Evolutionary conservation across 495 filamentous ascomycete genomes (phyloP), one percentile per base, ranked within the genome.

Genomic region (Aspergillus saccharolyticus): DNA sequence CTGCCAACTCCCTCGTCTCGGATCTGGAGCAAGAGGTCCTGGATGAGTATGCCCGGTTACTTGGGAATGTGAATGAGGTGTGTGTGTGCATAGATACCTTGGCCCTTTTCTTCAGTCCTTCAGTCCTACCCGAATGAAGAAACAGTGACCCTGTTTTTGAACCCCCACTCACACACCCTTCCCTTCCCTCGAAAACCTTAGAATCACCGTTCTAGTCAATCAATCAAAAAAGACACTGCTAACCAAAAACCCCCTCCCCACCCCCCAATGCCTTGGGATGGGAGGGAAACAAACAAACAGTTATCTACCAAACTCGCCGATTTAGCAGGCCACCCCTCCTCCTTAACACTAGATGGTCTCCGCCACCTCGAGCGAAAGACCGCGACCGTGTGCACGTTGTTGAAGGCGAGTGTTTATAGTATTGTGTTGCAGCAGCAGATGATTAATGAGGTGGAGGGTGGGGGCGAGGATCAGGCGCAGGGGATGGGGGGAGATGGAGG

Each of bases 391-490:
- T 96, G 93, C 72, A 98, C 94, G 57, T 67, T 97, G 68, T 79
- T 98, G 67, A 97, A 98, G 77, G 93, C 94, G 30, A 97, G 93
- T 72, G 94, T 97, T 50, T 97, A 97, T 71, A 94, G 88, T 69
- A 97, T 98, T 78, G 91, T 98, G 62, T 70, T 98, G 76, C 91
- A 97, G 80, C 91, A 97, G 78, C 88, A 97, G 82, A 94, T 95
- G 55, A 84, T 86, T 55, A 84, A 85, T 66, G 78, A 83, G 61
- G 78, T 71, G 53, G 75, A 72, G 58, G 72, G 73, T 55, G 69
- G 69, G 54, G 65, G 68, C 25, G 53, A n/a, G n/a, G 68, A 74
- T 42, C 64, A 74, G 43, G 56, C 64, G 46, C 57, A 73, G 53
- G 58, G 70, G 52, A 57, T 66, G 43, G 58, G 63, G 57, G 42